phyloP scores from a whole-genome alignment of 306 rosid genomes.

The Leucaena leucocephala region DNA sequence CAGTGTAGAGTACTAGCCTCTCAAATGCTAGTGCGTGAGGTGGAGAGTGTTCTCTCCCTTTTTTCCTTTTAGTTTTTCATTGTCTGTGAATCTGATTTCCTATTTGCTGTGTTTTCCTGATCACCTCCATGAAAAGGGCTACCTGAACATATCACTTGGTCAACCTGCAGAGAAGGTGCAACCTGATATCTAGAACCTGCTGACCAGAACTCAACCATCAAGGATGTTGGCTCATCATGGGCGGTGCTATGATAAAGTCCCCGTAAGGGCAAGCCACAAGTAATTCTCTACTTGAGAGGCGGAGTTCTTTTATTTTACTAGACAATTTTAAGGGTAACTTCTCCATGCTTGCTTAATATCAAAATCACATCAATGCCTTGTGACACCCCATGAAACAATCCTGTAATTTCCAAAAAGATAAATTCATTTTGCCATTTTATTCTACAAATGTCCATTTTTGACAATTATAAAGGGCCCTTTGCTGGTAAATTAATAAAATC shows the following conservation, averaged over 20 bases:
- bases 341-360: not conserved
- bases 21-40: not conserved
- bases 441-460: slow-evolving; percentile 3
- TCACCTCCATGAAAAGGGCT: not conserved
- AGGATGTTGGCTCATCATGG: not conserved
- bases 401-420: not conserved
- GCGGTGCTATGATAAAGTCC: not conserved
- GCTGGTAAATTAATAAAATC: not conserved
- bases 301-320: not conserved
- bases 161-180: not conserved
- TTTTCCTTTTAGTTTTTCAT: not conserved
- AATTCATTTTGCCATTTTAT: not conserved
- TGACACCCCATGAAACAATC: not conserved
- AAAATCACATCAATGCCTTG: not conserved
- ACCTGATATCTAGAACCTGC: not conserved
- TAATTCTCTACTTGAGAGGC: not conserved
- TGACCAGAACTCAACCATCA: not conserved
- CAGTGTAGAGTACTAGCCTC: not conserved
- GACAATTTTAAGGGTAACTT: not conserved
- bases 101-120: not conserved
- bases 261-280: not conserved
- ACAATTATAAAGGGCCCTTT: not conserved
- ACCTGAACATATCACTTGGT: not conserved
- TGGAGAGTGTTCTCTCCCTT: not conserved
- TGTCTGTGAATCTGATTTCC: not conserved